These are phyloP conservation scores for Haematococcus lacustris DNA, from an alignment of 139 green algal species.

Conservation along the genomic window DNA sequence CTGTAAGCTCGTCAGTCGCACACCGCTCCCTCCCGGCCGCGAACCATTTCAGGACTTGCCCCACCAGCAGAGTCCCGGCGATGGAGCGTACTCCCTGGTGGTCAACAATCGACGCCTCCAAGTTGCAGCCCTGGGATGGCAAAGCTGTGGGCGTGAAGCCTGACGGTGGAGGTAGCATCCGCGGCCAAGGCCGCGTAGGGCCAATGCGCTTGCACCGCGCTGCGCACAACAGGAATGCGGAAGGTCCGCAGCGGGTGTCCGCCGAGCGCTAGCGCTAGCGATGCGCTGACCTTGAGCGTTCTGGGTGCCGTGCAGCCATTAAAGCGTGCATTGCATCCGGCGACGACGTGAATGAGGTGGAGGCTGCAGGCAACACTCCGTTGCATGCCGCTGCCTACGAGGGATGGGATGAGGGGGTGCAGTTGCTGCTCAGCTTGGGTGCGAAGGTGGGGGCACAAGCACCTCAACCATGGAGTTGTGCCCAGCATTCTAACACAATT, in stretches of 20 bases:
- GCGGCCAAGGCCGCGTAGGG: constrained; percentile 68
- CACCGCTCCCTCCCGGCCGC: too few species aligned
- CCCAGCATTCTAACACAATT: too few species aligned
- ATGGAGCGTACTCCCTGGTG: constrained; percentile 7
- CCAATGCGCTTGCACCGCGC: constrained; percentile 76
- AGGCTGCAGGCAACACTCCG: constrained; percentile 84
- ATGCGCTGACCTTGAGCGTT: not conserved
- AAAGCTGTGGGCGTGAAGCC: constrained; percentile 70
- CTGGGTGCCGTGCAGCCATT: constrained; percentile 37
- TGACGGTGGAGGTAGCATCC: constrained; percentile 78
- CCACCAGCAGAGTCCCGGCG: not conserved
- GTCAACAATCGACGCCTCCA: not conserved
- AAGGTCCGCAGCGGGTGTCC: constrained; percentile 28
- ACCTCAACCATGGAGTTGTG: too few species aligned
- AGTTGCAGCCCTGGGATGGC: not conserved
- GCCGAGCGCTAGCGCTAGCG: not conserved
- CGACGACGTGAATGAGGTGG: constrained; percentile 85
- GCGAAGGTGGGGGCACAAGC: constrained; percentile 68
- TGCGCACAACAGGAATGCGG: constrained; percentile 54
- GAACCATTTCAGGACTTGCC: too few species aligned
- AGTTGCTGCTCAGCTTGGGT: constrained; percentile 75
- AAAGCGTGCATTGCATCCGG: constrained; percentile 47
- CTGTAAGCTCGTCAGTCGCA: too few species aligned
- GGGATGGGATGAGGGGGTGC: constrained; percentile 73
- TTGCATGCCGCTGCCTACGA: constrained; percentile 58